A percentile compares a stretch with the other conserved stretches of the same genome.
These are phyloP conservation scores for Cryptosporidium canis DNA, from an alignment of 169 alveolate genomes.

Conservation along the genomic window DNA sequence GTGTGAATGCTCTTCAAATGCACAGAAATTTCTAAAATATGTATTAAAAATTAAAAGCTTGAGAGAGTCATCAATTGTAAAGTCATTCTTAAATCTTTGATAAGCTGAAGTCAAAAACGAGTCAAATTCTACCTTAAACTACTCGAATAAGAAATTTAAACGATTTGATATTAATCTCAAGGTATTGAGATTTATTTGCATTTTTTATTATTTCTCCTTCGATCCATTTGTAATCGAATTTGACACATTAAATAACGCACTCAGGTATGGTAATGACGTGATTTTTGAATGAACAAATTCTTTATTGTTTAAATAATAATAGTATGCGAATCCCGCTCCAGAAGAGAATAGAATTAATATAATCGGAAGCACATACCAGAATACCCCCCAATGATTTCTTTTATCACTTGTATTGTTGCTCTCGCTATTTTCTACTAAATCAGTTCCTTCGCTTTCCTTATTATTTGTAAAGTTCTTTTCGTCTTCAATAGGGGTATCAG, in stretches of 20 bases:
- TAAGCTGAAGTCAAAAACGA: neutral
- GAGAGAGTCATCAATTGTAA: slow-evolving; percentile 51
- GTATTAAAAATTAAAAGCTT: slow-evolving; percentile 12
- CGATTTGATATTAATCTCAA: neutral
- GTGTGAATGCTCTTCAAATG: neutral
- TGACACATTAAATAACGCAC: neutral
- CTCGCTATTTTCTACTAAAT: neutral
- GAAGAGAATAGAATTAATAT: slow-evolving; percentile 20
- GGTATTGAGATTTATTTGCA: neutral
- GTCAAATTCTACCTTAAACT: too few relatives aligned
- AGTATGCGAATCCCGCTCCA: slow-evolving; percentile 38
- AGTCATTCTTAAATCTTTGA: slow-evolving; percentile 2
- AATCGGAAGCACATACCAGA: slow-evolving; percentile 52
- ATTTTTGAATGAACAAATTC: slow-evolving; percentile 43
- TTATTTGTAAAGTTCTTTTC: neutral
- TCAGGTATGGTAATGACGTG: slow-evolving; percentile 1
- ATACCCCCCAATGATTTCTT: slow-evolving; percentile 28
- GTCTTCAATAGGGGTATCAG: neutral
- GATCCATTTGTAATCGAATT: neutral
- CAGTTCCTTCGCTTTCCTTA: neutral
- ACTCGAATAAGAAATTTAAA: neutral
- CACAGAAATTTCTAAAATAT: slow-evolving; percentile 9
- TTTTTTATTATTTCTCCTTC: neutral
- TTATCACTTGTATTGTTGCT: neutral
- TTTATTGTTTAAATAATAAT: slow-evolving; percentile 50